Percentiles rank a stretch among this genome's conserved stretches.
Conservation (phyloP, 257 asterid species). For the Solanum neorickii region DNA sequence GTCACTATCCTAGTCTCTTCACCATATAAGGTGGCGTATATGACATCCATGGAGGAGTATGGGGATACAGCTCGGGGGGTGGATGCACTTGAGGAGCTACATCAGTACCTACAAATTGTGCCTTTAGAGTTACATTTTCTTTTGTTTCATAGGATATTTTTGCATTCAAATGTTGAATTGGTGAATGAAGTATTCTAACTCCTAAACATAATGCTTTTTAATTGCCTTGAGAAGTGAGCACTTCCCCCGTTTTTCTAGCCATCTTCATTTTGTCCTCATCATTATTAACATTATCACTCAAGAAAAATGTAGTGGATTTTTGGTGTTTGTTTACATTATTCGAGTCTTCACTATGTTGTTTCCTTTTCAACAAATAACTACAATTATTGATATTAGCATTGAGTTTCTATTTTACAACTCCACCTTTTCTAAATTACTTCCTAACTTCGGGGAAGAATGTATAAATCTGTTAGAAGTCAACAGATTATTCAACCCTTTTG, state of each 20-base stretch:
- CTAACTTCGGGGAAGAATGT: not conserved
- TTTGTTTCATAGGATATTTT: too few species aligned
- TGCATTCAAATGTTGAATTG: too few species aligned
- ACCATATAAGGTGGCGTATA: too few species aligned
- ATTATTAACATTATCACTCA: not conserved
- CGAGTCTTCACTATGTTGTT: conserved; percentile 29
- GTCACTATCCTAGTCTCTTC: too few species aligned
- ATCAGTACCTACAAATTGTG: not conserved
- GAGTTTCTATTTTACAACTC: conserved; percentile 13
- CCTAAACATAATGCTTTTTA: not conserved
- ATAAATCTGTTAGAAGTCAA: not conserved
- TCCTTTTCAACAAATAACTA: conserved; percentile 36
- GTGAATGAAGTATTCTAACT: too few species aligned
- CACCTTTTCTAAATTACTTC: conserved; percentile 49
- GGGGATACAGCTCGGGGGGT: too few species aligned
- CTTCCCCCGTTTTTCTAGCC: not conserved
- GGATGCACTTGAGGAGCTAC: too few species aligned
- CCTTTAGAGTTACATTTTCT: not conserved
- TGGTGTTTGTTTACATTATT: conserved; percentile 17
- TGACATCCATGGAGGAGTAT: too few species aligned
- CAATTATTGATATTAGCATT: not conserved
- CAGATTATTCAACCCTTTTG: not conserved
- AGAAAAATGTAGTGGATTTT: conserved; percentile 20
- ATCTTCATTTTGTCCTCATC: not conserved
- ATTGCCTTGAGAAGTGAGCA: not conserved